Conservation (phyloP, 2,329 filamentous ascomycete genomes). For the Keithomyces neogunnii region DNA sequence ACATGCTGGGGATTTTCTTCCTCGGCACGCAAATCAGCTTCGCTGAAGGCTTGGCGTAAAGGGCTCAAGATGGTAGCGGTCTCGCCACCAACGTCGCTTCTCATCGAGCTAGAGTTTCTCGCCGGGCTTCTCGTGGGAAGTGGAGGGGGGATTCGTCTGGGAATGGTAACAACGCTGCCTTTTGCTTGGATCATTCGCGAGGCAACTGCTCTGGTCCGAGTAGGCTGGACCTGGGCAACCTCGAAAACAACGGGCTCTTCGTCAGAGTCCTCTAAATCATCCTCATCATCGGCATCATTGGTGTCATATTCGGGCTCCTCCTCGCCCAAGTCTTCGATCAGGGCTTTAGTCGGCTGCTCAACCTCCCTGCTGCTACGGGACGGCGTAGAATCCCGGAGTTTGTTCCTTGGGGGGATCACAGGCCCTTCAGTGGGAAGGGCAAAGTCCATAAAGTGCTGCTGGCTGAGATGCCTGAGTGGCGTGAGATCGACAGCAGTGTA, state of each 20-base stretch:
- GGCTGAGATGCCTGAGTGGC: conserved; percentile 37
- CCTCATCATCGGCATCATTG: conserved; percentile 30
- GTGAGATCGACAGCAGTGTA: conserved; percentile 51
- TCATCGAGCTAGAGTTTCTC: conserved; percentile 44
- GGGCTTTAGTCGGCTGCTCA: conserved; percentile 16
- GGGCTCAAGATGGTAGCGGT: conserved; percentile 42
- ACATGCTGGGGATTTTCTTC: conserved; percentile 12
- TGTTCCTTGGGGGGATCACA: conserved; percentile 9
- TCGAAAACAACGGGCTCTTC: conserved; percentile 62
- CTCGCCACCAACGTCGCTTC: conserved; percentile 52
- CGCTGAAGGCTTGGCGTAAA: conserved; percentile 38
- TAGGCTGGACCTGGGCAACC: conserved; percentile 49
- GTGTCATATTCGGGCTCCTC: conserved; percentile 15
- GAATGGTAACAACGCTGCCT: conserved; percentile 76
- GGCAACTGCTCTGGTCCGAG: conserved; percentile 46
- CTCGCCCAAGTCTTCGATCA: conserved; percentile 11
- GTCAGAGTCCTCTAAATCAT: conserved; percentile 40
- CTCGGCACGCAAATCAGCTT: conserved; percentile 18
- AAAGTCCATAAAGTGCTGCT: conserved; percentile 25
- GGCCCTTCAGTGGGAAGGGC: background rate
- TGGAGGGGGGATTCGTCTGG: conserved; percentile 69
- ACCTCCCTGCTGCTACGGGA: conserved; percentile 13
- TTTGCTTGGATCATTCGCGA: conserved; percentile 62
- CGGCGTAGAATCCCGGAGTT: background rate
- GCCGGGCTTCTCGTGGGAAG: conserved; percentile 71